Percentiles rank a stretch among this genome's conserved stretches.
Evolutionary conservation across 805 yeast species (phyloP).

Genomic region (Yamadazyma kitorensis): DNA sequence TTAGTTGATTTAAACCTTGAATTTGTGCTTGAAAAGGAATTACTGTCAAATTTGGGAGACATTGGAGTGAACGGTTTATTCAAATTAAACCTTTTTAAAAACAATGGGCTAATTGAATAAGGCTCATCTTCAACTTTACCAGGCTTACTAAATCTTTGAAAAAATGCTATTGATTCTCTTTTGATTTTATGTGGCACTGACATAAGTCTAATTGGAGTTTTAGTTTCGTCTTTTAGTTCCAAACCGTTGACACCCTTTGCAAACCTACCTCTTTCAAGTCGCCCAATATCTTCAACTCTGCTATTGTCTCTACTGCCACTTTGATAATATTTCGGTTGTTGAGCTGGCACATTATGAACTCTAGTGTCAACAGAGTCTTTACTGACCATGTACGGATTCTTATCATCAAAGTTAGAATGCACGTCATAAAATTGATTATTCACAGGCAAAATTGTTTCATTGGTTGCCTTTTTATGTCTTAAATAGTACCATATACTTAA

Average conservation of each 20-base stretch:
- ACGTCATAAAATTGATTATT: constrained; percentile 10
- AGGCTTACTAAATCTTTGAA: constrained; percentile 23
- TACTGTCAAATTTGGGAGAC: constrained; percentile 4
- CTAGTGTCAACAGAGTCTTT: no score
- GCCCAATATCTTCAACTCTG: no score
- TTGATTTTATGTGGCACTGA: constrained; percentile 10
- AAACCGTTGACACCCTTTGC: constrained; percentile 1
- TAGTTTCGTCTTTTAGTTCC: neutral
- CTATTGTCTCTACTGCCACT: no score
- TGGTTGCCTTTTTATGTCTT: constrained; percentile 14
- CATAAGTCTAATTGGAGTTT: constrained; percentile 11
- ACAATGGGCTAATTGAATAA: constrained; percentile 24
- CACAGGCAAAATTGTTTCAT: constrained; percentile 11
- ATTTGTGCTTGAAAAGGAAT: neutral
- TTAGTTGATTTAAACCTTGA: neutral
- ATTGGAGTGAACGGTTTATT: constrained; percentile 15
- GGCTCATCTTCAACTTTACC: constrained; percentile 19
- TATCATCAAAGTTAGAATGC: constrained; percentile 1
- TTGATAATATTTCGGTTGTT: no score
- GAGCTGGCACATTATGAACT: no score
- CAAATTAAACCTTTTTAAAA: constrained; percentile 32
- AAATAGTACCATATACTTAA: constrained; percentile 20
- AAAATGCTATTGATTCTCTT: constrained; percentile 16
- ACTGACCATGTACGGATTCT: constrained; percentile 7
- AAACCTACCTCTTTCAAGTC: no score